A percentile compares a stretch with the other conserved stretches of the same genome.
Conservation (phyloP, 2,329 filamentous ascomycete species). For the Chaetomiaceae sp. region DNA sequence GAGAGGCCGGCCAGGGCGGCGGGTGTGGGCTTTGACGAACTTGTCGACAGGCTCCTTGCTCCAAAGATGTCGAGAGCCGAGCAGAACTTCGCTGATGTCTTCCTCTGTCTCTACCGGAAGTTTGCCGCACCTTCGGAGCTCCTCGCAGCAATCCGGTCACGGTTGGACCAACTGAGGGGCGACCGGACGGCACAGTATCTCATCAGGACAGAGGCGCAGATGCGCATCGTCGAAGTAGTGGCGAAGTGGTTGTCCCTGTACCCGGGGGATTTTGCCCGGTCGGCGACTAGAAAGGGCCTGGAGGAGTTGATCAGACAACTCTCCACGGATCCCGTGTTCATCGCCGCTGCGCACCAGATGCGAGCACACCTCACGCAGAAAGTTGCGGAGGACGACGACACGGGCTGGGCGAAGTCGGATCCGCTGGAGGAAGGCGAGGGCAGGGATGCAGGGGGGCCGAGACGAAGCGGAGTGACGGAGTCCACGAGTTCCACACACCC, state of each 20-base stretch:
- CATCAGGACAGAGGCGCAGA: slow-evolving; percentile 70
- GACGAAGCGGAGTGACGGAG: slow-evolving; percentile 34
- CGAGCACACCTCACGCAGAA: slow-evolving; percentile 64
- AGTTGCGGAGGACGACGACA: slow-evolving; percentile 82
- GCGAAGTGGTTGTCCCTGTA: slow-evolving; percentile 87
- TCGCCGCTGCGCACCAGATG: slow-evolving; percentile 80
- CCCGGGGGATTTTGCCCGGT: slow-evolving; percentile 85
- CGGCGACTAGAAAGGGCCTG: slow-evolving; percentile 64
- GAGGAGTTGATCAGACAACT: slow-evolving; percentile 69
- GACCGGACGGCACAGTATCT: slow-evolving; percentile 64
- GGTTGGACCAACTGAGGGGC: slow-evolving; percentile 64
- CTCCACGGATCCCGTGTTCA: slow-evolving; percentile 73
- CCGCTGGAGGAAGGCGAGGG: slow-evolving; percentile 38
- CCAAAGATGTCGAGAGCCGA: slow-evolving; percentile 82
- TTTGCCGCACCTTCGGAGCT: slow-evolving; percentile 79
- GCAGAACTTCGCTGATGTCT: slow-evolving; percentile 79
- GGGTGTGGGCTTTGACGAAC: slow-evolving; percentile 58
- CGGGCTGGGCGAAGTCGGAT: slow-evolving; percentile 84
- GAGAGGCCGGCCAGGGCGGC: slow-evolving; percentile 45
- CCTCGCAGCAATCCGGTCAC: slow-evolving; percentile 68
- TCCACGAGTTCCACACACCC: slow-evolving; percentile 45
- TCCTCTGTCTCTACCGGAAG: slow-evolving; percentile 88
- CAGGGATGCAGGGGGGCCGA: slow-evolving; percentile 22
- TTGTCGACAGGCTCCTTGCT: slow-evolving; percentile 80
- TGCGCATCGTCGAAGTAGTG: slow-evolving; percentile 76